Base-by-base conservation (phyloP, 1,139 yeast genomes). In the Suhomyces bokatorum region DNA sequence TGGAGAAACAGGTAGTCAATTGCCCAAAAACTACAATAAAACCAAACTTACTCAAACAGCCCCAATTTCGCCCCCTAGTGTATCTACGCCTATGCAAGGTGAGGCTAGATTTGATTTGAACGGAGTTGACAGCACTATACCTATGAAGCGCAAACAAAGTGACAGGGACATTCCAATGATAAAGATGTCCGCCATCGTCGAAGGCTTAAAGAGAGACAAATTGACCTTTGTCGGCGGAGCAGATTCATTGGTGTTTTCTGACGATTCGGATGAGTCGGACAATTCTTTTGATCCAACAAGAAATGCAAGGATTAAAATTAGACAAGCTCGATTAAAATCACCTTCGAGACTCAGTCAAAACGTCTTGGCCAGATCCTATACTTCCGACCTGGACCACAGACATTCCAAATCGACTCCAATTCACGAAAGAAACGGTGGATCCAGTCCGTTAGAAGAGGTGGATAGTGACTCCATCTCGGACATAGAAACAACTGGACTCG, bases 181-280 rank as follows among this genome's bases (percentile, higher is more conserved):
- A 12, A 54, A 48, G 29, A 52, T 47, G 28, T 45, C 50, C 6
- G 40, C 43, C 13, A 45, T 53, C 7, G 7, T 54, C 14, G 51
- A 53, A 15, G 37, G 32, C 1, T 22, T 54, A 31, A 32, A 34
- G n/a, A 37, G 33, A 16, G 42, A 48, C 12, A 40, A 45, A 12
- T 39, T 51, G 17, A 27, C 38, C 9, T 52, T 53, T 35, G 50
- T 53, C 4, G 46, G 42, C 10, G 32, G 40, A 2, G 24, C 26
- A 2, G 51, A 49, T 8, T 11, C 28, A 3, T 16, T 29, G 8
- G 28, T 51, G 8, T 50, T 52, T 31, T 52, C 55, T 3, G 56
- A 54, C 15, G 56, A 53, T 32, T 52, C 55, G 1, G 54, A 53
- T 5, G 41, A 40, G 9, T 48, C 56, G 11, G 56, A 53, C 14